Evolutionary conservation across 108 stramenopile genomes (phyloP), one percentile per base, ranked within the genome.

Genomic region (Skeletonema tropicum): DNA sequence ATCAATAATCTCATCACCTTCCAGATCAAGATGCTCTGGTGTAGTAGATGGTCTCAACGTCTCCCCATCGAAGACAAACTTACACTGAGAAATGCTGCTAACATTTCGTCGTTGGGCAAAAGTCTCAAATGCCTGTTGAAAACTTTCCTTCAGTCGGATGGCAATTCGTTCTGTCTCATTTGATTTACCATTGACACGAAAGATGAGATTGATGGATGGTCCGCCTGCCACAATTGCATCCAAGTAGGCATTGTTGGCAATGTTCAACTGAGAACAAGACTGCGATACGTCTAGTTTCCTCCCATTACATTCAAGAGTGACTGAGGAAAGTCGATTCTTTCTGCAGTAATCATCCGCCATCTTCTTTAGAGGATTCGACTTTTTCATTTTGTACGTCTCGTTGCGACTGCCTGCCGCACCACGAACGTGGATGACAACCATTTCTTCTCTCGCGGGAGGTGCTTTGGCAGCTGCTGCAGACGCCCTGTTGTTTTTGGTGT

Each of bases 1-100:
- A 67, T 90, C 88, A 70, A 91, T 86, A 70, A 90, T 71, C 33
- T 90, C 89, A 15, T 57, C 89, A 15, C 63, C 65, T 59, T 86
- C 85, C 77, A 87, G 69, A n/a, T 86, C 87, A 25, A 82, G 70
- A 66, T 38, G 36, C n/a, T 64, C 64, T 0, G 86, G 83, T n/a
- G 76, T 86, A 23, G 45, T 58, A 1, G 17, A 38, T 21, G 74
- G 36, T n/a, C 74, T 42, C 45, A 87, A 52, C 21, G 63, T 26
- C 19, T 81, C 69, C 0, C 89, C 87, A 52, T 87, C 89, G 68
- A 90, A 87, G 0, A 42, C 48, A 49, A 77, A 74, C 55, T 83
- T 60, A 63, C 76, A 76, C 23, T 71, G 41, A 6, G 52, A 42
- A 2, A 72, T n/a, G n/a, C n/a, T 2, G 10, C 52, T 52, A 60